Base-by-base conservation (phyloP, 345 rosid species). In the Brassica cretica region DNA sequence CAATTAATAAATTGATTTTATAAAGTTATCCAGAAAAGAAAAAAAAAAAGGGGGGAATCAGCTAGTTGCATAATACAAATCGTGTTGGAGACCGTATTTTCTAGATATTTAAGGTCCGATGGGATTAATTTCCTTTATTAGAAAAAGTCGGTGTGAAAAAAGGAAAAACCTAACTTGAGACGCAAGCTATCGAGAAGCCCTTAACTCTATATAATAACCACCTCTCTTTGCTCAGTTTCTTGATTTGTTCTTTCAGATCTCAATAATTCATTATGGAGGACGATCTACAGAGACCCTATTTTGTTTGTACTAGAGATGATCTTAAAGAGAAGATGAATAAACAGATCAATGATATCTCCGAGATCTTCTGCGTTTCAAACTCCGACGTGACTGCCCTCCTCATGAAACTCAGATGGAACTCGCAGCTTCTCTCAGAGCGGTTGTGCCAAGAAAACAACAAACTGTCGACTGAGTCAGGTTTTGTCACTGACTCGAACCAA, bases 351-450 rank as follows among this genome's bases (percentile, higher is more conserved):
- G 56, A 2, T 1, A 35, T 73, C 64, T 78, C 81, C 2, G 6
- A 67, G 8, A 25, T 72, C 63, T 59, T 72, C 24, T 32, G 0
- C n/a, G 10, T 72, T 1, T 33, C 82, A 0, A 72, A 12, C 35
- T 15, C 82, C 5, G 56, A 72, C 10, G 77, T 73, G 41, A 78
- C 77, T 5, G 53, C 72, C 1, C 35, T 78, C n/a, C 73, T 72
- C 29, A 58, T 72, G 41, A 12, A 10, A 19, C 55, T 6, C n/a
- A 44, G 14, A 25, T 72, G 68, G 73, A 18, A 49, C 70, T n/a
- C 39, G 11, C 0, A 7, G 33, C 1, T 7, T 68, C 15, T 44
- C 73, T 46, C 33, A 0, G 76, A 71, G 10, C 58, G 10, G 15
- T 41, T 78, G 63, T 9, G n/a, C 16, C 39, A 72, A 56, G 46